Conservation (phyloP, 2,329 filamentous ascomycete species). For the Colletotrichum sp. region DNA sequence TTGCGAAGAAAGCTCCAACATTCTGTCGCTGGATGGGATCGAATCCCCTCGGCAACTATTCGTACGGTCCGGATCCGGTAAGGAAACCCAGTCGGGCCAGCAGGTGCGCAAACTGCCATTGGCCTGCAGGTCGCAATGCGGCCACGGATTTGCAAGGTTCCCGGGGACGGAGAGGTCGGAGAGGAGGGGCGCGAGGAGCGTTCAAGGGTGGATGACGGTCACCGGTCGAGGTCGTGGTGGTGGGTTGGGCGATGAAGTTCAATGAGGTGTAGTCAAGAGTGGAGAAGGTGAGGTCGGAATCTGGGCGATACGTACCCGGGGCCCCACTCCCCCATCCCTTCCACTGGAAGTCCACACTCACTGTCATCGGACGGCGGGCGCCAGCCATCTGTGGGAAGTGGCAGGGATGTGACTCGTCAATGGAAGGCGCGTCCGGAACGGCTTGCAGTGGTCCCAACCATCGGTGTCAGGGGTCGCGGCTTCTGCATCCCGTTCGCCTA, state of each 20-base stretch:
- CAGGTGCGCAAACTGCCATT: background rate
- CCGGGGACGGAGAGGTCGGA: background rate
- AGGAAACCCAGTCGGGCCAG: background rate
- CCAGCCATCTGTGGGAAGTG: background rate
- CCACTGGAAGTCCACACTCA: background rate
- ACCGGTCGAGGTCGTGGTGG: background rate
- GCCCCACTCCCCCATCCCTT: background rate
- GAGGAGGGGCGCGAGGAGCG: background rate
- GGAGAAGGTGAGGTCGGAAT: background rate
- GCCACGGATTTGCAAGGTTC: background rate
- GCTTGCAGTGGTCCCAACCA: background rate
- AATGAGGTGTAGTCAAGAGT: background rate
- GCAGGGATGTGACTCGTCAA: background rate
- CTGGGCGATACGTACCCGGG: background rate
- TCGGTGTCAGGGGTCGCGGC: constrained; percentile 4
- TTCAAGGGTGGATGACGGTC: background rate
- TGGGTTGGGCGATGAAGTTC: background rate
- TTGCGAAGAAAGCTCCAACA: background rate
- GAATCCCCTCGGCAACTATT: background rate
- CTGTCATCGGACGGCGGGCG: background rate
- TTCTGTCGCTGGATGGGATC: background rate
- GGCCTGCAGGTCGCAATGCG: background rate
- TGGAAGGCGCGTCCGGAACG: background rate
- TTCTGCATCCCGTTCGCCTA: constrained; percentile 13
- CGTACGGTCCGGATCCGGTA: background rate